Conservation (phyloP, 1,284 basidiomycete species). For the Tausonia pullulans region DNA sequence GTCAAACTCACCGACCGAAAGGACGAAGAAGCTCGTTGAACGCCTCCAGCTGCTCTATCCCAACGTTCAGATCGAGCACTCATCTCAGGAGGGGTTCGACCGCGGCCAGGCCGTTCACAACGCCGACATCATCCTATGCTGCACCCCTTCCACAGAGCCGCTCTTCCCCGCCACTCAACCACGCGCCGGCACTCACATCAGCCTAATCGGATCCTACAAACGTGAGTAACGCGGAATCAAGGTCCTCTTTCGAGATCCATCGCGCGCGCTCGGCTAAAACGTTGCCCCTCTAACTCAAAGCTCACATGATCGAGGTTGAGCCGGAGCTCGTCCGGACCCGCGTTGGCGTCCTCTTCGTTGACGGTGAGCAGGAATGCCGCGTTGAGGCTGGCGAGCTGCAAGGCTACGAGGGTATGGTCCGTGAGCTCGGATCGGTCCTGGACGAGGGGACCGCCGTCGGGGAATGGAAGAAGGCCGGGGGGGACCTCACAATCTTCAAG, state of each 20-base stretch:
- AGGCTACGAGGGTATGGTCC: slow-evolving; percentile 1
- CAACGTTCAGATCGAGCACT: slow-evolving; percentile 14
- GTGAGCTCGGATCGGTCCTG: slow-evolving; percentile 5
- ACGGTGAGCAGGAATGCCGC: slow-evolving; percentile 34
- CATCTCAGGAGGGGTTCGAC: slow-evolving; percentile 1
- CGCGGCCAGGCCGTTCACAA: slow-evolving; percentile 22
- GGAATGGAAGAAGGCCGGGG: slow-evolving; percentile 3
- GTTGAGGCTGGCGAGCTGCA: slow-evolving; percentile 52
- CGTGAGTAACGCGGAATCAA: slow-evolving; percentile 21
- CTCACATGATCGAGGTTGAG: slow-evolving; percentile 65
- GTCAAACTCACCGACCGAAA: slow-evolving; percentile 37
- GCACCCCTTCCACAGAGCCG: slow-evolving; percentile 55
- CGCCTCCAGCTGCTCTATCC: slow-evolving; percentile 19
- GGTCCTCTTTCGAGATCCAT: too few species aligned
- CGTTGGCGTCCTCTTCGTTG: slow-evolving; percentile 50
- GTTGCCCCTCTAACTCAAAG: too few species aligned
- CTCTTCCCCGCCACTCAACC: slow-evolving; percentile 48
- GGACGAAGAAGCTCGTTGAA: slow-evolving; percentile 22
- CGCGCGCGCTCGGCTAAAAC: too few species aligned
- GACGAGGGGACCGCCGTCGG: not conserved
- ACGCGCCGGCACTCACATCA: slow-evolving; percentile 55
- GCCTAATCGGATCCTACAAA: slow-evolving; percentile 73
- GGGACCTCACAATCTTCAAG: slow-evolving; percentile 33
- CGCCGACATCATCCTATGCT: slow-evolving; percentile 31
- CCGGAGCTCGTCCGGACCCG: slow-evolving; percentile 42